Conservation (phyloP, 2,329 filamentous ascomycete genomes). For the Pleurostoma richardsiae region DNA sequence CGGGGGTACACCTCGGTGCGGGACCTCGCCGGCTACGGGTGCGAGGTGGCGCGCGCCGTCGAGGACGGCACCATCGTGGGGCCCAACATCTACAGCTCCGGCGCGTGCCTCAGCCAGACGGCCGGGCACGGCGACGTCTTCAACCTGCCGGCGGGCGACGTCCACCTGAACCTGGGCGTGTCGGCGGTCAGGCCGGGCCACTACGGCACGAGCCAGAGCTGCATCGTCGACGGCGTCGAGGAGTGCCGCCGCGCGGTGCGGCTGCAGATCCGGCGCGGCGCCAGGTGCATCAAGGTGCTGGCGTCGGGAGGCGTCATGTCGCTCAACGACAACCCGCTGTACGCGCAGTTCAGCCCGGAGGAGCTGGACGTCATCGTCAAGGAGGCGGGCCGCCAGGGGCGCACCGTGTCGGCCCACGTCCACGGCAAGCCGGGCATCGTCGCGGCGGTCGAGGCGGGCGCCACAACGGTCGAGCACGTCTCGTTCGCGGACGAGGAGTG, state of each 20-base stretch:
- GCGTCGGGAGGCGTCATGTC: slow-evolving; percentile 33
- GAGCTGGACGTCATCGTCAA: slow-evolving; percentile 30
- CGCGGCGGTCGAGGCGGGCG: slow-evolving; percentile 28
- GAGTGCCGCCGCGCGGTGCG: slow-evolving; percentile 33
- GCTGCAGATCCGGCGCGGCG: slow-evolving; percentile 32
- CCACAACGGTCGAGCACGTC: slow-evolving; percentile 31
- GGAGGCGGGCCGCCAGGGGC: slow-evolving; percentile 27
- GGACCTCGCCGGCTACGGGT: slow-evolving; percentile 25
- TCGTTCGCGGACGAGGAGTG: slow-evolving; percentile 35
- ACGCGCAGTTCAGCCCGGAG: slow-evolving; percentile 31
- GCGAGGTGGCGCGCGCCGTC: slow-evolving; percentile 23
- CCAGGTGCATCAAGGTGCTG: slow-evolving; percentile 32
- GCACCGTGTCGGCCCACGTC: slow-evolving; percentile 32
- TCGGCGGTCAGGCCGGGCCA: slow-evolving; percentile 21
- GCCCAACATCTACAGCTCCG: slow-evolving; percentile 24
- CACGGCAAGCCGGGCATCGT: slow-evolving; percentile 35
- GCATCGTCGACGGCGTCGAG: slow-evolving; percentile 31
- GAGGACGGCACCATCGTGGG: slow-evolving; percentile 24
- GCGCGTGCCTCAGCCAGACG: slow-evolving; percentile 26
- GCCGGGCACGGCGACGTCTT: slow-evolving; percentile 29
- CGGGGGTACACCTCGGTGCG: slow-evolving; percentile 28
- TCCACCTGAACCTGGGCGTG: slow-evolving; percentile 27
- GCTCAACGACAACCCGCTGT: slow-evolving; percentile 29
- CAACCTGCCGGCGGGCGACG: slow-evolving; percentile 24
- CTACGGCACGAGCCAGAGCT: slow-evolving; percentile 14